Conservation (phyloP, 495 filamentous ascomycete genomes). For the Neurospora sp. region DNA sequence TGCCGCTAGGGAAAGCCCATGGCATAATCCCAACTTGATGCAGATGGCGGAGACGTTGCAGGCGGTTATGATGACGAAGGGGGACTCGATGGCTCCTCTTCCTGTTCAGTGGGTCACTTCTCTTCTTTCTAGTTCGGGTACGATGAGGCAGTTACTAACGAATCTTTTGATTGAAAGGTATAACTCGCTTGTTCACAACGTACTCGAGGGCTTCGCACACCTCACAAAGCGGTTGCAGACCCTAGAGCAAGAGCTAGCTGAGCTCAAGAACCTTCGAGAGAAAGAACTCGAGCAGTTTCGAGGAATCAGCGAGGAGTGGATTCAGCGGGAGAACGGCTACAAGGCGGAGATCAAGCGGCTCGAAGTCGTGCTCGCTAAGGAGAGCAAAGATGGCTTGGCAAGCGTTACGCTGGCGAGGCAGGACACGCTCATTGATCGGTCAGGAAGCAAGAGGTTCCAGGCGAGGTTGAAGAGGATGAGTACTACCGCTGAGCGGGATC, state of each 20-base stretch:
- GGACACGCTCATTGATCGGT: slow-evolving; percentile 31
- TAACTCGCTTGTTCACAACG: slow-evolving; percentile 29
- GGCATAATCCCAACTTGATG: slow-evolving; percentile 31
- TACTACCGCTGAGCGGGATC: slow-evolving; percentile 3
- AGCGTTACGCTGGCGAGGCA: slow-evolving; percentile 35
- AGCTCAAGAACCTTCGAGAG: slow-evolving; percentile 23
- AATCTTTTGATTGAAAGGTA: slow-evolving; percentile 11
- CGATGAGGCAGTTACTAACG: background rate
- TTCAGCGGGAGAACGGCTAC: slow-evolving; percentile 29
- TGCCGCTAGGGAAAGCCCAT: slow-evolving; percentile 6
- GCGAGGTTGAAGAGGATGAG: slow-evolving; percentile 22
- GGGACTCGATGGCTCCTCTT: slow-evolving; percentile 17
- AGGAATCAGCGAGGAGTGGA: slow-evolving; percentile 31
- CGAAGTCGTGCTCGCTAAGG: slow-evolving; percentile 35
- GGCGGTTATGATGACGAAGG: slow-evolving; percentile 24
- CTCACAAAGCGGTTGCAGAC: slow-evolving; percentile 10
- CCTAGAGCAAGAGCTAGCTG: slow-evolving; percentile 12
- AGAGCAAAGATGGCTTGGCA: slow-evolving; percentile 37
- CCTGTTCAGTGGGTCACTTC: slow-evolving; percentile 15
- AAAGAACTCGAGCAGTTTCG: slow-evolving; percentile 31
- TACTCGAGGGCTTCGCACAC: slow-evolving; percentile 30
- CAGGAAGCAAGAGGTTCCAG: slow-evolving; percentile 21
- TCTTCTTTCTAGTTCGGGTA: background rate
- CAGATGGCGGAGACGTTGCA: slow-evolving; percentile 35
- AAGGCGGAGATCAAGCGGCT: slow-evolving; percentile 39